These are phyloP conservation scores for Mrakia frigida DNA, from an alignment of 768 basidiomycete species.

Conservation along the genomic window DNA sequence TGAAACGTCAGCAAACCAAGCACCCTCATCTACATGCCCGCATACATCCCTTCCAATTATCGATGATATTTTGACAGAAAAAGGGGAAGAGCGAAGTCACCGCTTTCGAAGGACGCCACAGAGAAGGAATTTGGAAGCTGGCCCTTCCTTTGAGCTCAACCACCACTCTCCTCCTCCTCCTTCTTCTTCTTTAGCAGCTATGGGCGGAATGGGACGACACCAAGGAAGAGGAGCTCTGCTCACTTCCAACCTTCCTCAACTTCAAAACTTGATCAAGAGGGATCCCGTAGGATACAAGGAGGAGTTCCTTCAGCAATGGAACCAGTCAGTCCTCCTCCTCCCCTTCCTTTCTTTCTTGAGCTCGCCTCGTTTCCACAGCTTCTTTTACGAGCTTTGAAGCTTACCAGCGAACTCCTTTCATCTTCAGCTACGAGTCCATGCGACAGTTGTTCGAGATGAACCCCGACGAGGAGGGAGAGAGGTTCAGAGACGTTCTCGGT, in stretches of 20 bases:
- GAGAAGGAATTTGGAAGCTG: no score
- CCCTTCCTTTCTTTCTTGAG: background rate
- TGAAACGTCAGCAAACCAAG: no score
- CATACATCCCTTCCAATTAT: no score
- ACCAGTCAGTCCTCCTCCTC: constrained; percentile 38
- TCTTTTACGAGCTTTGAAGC: background rate
- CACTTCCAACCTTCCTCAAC: constrained; percentile 83
- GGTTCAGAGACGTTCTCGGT: constrained; percentile 78
- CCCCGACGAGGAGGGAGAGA: constrained; percentile 67
- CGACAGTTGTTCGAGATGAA: constrained; percentile 76
- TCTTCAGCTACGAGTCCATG: constrained; percentile 62
- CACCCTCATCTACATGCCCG: no score
- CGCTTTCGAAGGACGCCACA: no score
- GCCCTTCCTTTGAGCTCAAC: background rate
- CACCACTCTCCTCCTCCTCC: background rate
- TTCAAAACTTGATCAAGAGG: constrained; percentile 95
- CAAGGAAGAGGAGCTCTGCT: constrained; percentile 51
- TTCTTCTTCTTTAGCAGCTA: background rate
- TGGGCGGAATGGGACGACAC: constrained; percentile 33
- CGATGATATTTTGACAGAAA: no score
- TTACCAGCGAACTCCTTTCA: constrained; percentile 45
- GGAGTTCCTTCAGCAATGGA: constrained; percentile 95
- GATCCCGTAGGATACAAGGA: constrained; percentile 85
- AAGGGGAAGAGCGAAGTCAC: no score
- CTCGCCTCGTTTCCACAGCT: no score